Conservation (phyloP, 2,329 filamentous ascomycete genomes). For the Cladobotryum protrusum region DNA sequence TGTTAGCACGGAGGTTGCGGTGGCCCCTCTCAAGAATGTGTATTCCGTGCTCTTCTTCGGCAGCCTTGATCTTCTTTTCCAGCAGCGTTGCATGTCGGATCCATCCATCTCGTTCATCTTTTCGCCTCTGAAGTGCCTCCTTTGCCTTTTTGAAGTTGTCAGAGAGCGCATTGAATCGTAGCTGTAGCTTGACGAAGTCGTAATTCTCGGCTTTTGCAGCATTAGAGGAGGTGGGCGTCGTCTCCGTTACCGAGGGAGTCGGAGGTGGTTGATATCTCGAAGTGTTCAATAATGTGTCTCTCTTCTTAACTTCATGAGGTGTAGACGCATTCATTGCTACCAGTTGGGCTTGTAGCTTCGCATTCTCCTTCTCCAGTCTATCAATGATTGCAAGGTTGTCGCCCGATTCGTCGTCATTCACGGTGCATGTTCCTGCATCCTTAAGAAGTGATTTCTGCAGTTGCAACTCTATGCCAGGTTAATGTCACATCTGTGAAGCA, state of each 20-base stretch:
- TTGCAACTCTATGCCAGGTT: conserved; percentile 7
- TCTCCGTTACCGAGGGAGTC: neutral
- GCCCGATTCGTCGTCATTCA: conserved; percentile 2
- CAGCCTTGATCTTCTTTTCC: conserved; percentile 35
- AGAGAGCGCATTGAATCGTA: conserved; percentile 36
- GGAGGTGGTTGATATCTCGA: neutral
- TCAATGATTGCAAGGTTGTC: conserved; percentile 21
- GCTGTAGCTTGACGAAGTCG: conserved; percentile 32
- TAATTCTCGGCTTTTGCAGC: conserved; percentile 4
- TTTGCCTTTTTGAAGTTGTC: conserved; percentile 36
- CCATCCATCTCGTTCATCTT: conserved; percentile 40
- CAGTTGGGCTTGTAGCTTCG: conserved; percentile 33
- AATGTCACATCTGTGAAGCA: conserved; percentile 10
- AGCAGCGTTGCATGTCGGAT: conserved; percentile 37
- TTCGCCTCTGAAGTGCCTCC: conserved; percentile 33
- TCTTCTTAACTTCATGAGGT: too few relatives aligned
- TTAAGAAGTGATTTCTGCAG: neutral
- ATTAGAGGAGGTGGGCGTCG: neutral
- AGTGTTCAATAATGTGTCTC: too few relatives aligned
- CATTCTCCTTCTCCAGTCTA: conserved; percentile 37
- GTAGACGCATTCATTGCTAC: neutral
- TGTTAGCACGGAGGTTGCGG: neutral
- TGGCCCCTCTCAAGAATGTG: conserved; percentile 21
- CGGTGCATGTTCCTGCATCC: neutral
- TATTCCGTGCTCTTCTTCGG: conserved; percentile 34